A percentile compares a stretch with the other conserved stretches of the same genome.
phyloP scores from a whole-genome alignment of 345 rosid species.

The Eutrema heterophyllum region DNA sequence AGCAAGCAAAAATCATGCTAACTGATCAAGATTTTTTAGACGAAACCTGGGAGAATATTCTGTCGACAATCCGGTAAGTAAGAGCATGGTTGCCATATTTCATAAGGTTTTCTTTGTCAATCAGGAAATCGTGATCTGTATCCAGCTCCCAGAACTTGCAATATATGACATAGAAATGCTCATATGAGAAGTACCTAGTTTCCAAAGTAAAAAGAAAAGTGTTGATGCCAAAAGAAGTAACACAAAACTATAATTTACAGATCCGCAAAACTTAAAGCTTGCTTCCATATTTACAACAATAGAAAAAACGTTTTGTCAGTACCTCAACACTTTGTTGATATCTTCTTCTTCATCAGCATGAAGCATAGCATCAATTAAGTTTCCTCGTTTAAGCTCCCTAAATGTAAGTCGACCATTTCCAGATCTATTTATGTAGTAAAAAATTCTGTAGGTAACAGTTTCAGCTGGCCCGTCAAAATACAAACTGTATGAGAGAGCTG shows the following conservation, averaged over 20 bases:
- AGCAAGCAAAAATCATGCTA: not conserved
- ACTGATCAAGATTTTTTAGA: not conserved
- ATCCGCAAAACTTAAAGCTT: not conserved
- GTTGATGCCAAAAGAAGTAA: not conserved
- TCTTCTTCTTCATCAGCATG: slow-evolving; percentile 99
- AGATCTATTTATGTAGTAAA: slow-evolving; percentile 84
- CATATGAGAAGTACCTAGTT: slow-evolving; percentile 87
- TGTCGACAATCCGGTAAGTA: slow-evolving; percentile 92
- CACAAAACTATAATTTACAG: not conserved
- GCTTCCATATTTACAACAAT: not conserved
- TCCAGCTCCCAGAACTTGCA: slow-evolving; percentile 99
- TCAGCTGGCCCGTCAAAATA: slow-evolving; percentile 64
- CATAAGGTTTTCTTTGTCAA: slow-evolving; percentile 95
- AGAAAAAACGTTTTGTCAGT: not conserved
- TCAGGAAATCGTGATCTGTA: slow-evolving; percentile 91
- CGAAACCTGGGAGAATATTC: slow-evolving; percentile 92
- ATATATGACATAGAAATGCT: slow-evolving; percentile 94
- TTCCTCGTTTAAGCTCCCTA: slow-evolving; percentile 90
- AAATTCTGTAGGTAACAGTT: slow-evolving; percentile 93
- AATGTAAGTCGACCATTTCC: slow-evolving; percentile 83
- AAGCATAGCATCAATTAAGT: slow-evolving; percentile 79
- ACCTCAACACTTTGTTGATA: slow-evolving; percentile 97
- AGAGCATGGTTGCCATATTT: slow-evolving; percentile 98
- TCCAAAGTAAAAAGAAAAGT: not conserved
- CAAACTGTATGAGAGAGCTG: slow-evolving; percentile 11